Conservation (phyloP, 768 basidiomycete species). For the Boletus speciosus region DNA sequence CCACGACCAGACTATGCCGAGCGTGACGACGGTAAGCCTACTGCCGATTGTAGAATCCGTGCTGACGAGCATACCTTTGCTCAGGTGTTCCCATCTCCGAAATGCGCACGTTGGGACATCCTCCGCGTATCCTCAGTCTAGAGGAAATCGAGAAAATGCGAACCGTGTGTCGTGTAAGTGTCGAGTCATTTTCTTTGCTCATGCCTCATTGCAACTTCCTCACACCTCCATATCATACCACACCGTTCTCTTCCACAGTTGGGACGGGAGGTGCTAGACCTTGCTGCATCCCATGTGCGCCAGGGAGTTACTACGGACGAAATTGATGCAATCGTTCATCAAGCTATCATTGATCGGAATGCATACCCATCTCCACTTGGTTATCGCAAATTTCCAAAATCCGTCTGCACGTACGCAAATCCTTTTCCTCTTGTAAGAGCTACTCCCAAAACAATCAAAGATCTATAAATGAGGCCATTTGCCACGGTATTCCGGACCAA, state of each 20-base stretch:
- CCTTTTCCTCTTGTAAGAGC: background rate
- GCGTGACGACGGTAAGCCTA: conserved; percentile 51
- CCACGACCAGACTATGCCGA: conserved; percentile 82
- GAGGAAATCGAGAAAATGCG: conserved; percentile 92
- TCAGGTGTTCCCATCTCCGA: conserved; percentile 62
- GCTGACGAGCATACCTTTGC: conserved; percentile 1
- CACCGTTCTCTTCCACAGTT: conserved; percentile 48
- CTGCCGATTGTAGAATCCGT: background rate
- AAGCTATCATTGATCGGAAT: conserved; percentile 84
- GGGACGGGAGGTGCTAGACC: conserved; percentile 87
- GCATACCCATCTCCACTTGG: conserved; percentile 94
- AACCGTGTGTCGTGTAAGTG: conserved; percentile 74
- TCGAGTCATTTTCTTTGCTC: background rate
- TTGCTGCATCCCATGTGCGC: conserved; percentile 77
- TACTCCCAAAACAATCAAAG: conserved; percentile 35
- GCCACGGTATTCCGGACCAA: conserved; percentile 94
- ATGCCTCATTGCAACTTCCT: background rate
- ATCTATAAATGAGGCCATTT: conserved; percentile 93
- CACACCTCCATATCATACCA: background rate
- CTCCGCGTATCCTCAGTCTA: conserved; percentile 58
- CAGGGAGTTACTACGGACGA: conserved; percentile 97
- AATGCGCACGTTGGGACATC: conserved; percentile 51
- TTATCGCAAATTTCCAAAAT: conserved; percentile 91
- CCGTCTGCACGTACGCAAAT: conserved; percentile 83
- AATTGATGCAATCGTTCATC: conserved; percentile 90